Percentiles rank a stretch among this genome's conserved stretches.
phyloP scores from a whole-genome alignment of 192 early-diverging fungal species.

The Entophlyctis luteolus region DNA sequence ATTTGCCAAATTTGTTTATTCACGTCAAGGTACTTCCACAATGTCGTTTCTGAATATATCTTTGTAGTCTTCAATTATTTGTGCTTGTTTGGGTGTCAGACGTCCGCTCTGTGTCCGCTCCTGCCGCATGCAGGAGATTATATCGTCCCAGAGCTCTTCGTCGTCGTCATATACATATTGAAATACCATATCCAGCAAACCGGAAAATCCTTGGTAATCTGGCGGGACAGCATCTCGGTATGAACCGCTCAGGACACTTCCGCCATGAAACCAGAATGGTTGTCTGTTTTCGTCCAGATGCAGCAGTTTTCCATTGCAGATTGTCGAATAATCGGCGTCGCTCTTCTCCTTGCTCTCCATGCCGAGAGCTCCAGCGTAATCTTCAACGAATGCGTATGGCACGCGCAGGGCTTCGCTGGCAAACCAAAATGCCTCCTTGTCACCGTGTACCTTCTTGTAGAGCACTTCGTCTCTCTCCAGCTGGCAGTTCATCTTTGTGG shows the following conservation, averaged over 20 bases:
- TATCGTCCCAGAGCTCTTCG: no score
- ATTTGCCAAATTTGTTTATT: no score
- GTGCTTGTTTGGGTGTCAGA: no score
- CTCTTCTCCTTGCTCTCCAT: not conserved
- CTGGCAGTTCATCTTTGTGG: constrained; percentile 1
- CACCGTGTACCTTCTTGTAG: not conserved
- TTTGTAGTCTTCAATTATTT: no score
- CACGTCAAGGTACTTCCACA: no score
- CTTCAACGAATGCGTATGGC: not conserved
- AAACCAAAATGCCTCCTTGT: constrained; percentile 18
- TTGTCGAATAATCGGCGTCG: not conserved
- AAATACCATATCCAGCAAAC: no score
- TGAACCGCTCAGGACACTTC: constrained; percentile 1
- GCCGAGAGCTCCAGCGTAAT: not conserved
- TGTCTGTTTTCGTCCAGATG: not conserved
- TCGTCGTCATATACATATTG: no score
- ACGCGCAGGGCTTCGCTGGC: constrained; percentile 4
- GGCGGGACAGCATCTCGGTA: no score
- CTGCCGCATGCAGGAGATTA: no score
- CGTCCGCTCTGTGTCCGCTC: no score
- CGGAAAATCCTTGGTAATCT: no score
- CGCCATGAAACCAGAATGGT: constrained; percentile 1
- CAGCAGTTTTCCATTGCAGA: not conserved
- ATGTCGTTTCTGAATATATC: no score
- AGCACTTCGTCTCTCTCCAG: not conserved